phyloP scores from a whole-genome alignment of 208 protist genomes.

The Vickermania spadyakhi region DNA sequence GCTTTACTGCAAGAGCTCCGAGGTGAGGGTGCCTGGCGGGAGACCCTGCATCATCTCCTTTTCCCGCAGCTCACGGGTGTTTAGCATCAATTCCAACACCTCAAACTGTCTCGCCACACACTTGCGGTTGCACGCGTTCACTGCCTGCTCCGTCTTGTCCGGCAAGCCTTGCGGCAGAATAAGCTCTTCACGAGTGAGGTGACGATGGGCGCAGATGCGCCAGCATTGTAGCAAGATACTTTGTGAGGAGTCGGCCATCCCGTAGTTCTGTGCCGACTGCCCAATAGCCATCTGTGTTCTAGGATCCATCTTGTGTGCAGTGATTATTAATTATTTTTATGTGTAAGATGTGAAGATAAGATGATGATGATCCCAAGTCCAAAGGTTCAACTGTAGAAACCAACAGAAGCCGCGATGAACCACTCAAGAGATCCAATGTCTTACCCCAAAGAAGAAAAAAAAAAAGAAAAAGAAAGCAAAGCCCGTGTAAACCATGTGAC shows the following conservation, averaged over 20 bases:
- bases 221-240: slow-evolving; percentile 69
- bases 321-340: neutral
- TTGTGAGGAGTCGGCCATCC: slow-evolving; percentile 63
- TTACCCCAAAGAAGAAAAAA: slow-evolving; percentile 6
- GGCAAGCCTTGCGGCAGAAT: slow-evolving; percentile 18
- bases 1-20: slow-evolving; percentile 1
- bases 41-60: slow-evolving; percentile 34
- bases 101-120: slow-evolving; percentile 83
- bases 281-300: slow-evolving; percentile 48
- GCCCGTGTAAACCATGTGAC: too few species aligned
- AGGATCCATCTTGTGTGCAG: neutral
- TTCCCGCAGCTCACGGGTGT: slow-evolving; percentile 34
- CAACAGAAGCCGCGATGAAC: neutral
- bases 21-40: slow-evolving; percentile 17
- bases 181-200: slow-evolving; percentile 57
- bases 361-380: neutral
- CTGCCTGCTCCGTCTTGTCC: slow-evolving; percentile 49
- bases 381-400: neutral
- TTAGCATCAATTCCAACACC: slow-evolving; percentile 70
- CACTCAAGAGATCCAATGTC: neutral
- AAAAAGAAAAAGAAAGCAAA: too few species aligned
- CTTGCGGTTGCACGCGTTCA: slow-evolving; percentile 82
- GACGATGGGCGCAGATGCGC: slow-evolving; percentile 80
- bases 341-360: neutral
- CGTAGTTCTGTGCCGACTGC: slow-evolving; percentile 66